A percentile compares a stretch with the other conserved stretches of the same genome.
These are phyloP conservation scores for Melastoma candidum DNA, from an alignment of 441 rosid species.

Conservation along the genomic window DNA sequence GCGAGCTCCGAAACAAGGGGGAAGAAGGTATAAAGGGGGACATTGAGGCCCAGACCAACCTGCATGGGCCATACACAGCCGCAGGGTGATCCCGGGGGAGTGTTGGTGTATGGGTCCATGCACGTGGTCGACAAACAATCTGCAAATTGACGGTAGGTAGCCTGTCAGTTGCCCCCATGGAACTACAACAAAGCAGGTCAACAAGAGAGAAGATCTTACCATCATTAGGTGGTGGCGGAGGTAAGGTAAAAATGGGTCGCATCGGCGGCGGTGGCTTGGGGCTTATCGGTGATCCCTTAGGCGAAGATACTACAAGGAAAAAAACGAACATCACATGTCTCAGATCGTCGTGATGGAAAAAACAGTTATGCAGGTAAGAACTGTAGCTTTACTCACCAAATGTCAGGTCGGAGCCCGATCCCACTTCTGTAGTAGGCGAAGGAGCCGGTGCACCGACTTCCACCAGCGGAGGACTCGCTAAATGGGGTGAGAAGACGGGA, in stretches of 20 bases:
- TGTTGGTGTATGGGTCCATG: slow-evolving; percentile 73
- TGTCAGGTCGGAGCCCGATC: slow-evolving; percentile 27
- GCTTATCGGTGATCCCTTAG: slow-evolving; percentile 34
- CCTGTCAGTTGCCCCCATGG: slow-evolving; percentile 9
- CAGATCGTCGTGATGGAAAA: slow-evolving; percentile 4
- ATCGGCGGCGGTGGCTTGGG: slow-evolving; percentile 37
- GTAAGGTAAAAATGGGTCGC: slow-evolving; percentile 59
- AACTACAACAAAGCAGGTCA: neutral
- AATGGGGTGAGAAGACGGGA: slow-evolving; percentile 28
- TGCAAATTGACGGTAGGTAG: slow-evolving; percentile 22
- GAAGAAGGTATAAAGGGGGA: slow-evolving; percentile 85
- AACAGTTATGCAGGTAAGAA: neutral
- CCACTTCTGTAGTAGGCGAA: slow-evolving; percentile 40
- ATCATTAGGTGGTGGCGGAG: slow-evolving; percentile 94
- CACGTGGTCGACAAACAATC: slow-evolving; percentile 76
- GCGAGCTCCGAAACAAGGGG: slow-evolving; percentile 91
- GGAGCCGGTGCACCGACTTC: slow-evolving; percentile 34
- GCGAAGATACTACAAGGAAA: slow-evolving; percentile 33
- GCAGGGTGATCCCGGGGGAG: slow-evolving; percentile 96
- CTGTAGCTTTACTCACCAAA: slow-evolving; percentile 21
- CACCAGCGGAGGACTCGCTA: slow-evolving; percentile 28
- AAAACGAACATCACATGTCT: slow-evolving; percentile 23
- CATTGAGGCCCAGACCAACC: slow-evolving; percentile 67
- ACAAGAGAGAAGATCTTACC: slow-evolving; percentile 30
- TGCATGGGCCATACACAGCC: slow-evolving; percentile 93